Base-by-base conservation (phyloP, 805 yeast species). In the Barnettozyma sucrosica region DNA sequence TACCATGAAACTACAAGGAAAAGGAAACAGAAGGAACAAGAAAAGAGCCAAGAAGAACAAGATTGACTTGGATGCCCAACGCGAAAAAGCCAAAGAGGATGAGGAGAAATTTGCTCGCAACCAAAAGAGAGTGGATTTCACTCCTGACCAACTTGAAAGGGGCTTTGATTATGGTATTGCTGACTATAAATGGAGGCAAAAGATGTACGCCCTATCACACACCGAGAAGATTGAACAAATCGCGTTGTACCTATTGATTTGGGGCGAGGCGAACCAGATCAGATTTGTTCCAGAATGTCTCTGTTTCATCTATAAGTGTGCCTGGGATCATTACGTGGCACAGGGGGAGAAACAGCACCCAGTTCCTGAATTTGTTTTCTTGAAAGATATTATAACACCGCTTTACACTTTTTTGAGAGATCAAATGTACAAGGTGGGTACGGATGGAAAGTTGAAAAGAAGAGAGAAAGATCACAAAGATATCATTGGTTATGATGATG, bases 181-280 rank as follows among this genome's bases (percentile, higher is more conserved):
- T 20, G 95, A 89, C 61, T 85, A 59, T 26, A 70, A 71, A 45
- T 81, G 86, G 89, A 66, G 66, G 7, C 51, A 54, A 2, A 74
- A 69, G 33, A 78, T 80, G 82, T 67, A 70, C 24, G 57, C 65
- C 0, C 63, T 76, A 41, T 56, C 75, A 0, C 68, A 81, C 2
- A 64, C 66, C 14, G 83, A 81, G 45, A 71, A 79, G 50, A 68
- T 79, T 5, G 69, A 74, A 24, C 96, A 89, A 53, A 55, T 89
- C 10, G 82, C 86, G 0, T 62, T 89, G 9, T 89, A 82, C 57
- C 69, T 89, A 14, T 64, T 87, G 52, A 78, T 87, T 53, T 89
- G 97, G 97, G 95, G 96, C 0, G 97, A 89, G 63, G 89, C 96
- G 0, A 87, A 86, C 58, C 90, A 88, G 55, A 61, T 87, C 1